A percentile compares a stretch with the other conserved stretches of the same genome.
Conservation (phyloP, 1,284 basidiomycete genomes). For the Xanthoconium separans region DNA sequence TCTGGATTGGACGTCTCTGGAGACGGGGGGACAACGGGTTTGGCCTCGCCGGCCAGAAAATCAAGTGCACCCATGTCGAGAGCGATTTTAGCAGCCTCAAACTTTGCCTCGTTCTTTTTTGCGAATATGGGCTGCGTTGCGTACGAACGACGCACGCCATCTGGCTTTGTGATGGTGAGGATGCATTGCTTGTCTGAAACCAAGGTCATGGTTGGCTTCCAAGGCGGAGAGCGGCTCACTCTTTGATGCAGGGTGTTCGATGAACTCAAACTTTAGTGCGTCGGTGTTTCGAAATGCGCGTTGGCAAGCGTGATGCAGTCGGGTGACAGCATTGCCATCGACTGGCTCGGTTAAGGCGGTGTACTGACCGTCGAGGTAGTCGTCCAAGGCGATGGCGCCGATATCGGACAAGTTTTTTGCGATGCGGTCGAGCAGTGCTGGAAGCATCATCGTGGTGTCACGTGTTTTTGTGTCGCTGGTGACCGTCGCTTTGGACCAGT, state of each 20-base stretch:
- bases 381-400: conserved; percentile 23
- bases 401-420: conserved; percentile 18
- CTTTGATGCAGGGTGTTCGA: conserved; percentile 36
- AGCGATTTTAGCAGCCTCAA: conserved; percentile 50
- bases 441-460: too few species aligned
- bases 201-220: background rate
- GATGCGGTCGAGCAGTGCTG: conserved; percentile 12
- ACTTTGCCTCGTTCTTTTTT: conserved; percentile 50
- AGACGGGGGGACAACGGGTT: conserved; percentile 31
- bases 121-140: conserved; percentile 43
- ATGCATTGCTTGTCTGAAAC: conserved; percentile 53
- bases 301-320: conserved; percentile 45
- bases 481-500: too few species aligned
- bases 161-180: conserved; percentile 54
- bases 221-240: conserved; percentile 29
- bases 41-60: conserved; percentile 44
- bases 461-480: background rate
- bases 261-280: conserved; percentile 44
- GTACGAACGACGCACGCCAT: conserved; percentile 50
- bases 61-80: conserved; percentile 56
- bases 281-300: conserved; percentile 38
- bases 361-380: conserved; percentile 18
- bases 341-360: background rate
- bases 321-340: conserved; percentile 25
- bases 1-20: conserved; percentile 16